Evolutionary conservation across 2,329 filamentous ascomycete species (phyloP).

Genomic region (Colletotrichum orchidophilum): DNA sequence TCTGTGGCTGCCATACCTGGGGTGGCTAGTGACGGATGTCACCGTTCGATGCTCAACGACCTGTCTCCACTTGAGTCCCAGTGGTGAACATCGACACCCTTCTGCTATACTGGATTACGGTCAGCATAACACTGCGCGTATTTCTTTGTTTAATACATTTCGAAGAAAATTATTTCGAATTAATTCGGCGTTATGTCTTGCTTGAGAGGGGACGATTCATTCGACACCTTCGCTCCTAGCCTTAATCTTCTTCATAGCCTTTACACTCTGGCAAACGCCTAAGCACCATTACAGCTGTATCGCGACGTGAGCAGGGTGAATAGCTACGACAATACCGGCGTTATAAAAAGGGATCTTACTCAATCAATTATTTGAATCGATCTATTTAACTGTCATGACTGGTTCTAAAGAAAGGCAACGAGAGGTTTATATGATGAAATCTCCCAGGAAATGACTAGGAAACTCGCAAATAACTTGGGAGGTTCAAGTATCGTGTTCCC

Average conservation of each 20-base stretch:
- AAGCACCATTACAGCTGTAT: too few relatives aligned
- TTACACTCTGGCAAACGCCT: not conserved
- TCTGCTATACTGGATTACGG: not conserved
- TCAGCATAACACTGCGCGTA: too few relatives aligned
- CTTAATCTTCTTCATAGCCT: not conserved
- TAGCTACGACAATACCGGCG: not conserved
- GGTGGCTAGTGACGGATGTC: constrained; percentile 29
- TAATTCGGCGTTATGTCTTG: not conserved
- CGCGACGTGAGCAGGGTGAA: not conserved
- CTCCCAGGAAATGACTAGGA: too few relatives aligned
- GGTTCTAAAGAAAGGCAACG: too few relatives aligned
- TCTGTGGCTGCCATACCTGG: not conserved
- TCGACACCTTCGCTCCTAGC: too few relatives aligned
- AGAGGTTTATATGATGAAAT: too few relatives aligned
- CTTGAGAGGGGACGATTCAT: not conserved
- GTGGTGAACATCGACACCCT: not conserved
- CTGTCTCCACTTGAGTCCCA: constrained; percentile 5
- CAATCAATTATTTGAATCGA: too few relatives aligned
- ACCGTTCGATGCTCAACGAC: constrained; percentile 16
- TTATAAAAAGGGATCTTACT: too few relatives aligned
- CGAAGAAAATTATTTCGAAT: not conserved
- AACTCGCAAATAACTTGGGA: too few relatives aligned
- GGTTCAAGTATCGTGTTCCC: too few relatives aligned
- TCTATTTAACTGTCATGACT: too few relatives aligned
- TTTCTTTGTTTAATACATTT: not conserved